Evolutionary conservation across 2,329 filamentous ascomycete genomes (phyloP), one percentile per base, ranked within the genome.

Genomic region (Fonsecaea nubica): DNA sequence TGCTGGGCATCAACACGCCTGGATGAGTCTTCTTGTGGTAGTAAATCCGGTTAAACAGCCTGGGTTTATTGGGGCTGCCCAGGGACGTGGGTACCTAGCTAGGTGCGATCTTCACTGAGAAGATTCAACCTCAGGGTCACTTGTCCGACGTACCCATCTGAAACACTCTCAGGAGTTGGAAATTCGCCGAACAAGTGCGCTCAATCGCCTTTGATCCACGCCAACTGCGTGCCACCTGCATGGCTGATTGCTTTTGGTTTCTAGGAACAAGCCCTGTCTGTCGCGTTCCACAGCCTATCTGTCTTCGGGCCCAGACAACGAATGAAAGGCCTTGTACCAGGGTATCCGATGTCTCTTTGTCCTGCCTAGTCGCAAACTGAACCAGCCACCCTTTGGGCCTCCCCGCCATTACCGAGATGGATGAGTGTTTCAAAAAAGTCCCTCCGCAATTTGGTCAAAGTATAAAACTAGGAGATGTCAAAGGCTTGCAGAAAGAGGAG

Each of bases 161-260:
- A 65, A 65, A 65, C 63, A 48, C 52, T 42, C 58, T 55, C 63
- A 65, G 63, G 59, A 56, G 58, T 62, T 65, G 63, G 53, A 62
- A 62, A 65, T 65, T 52, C 58, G 45, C 42, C 58, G 63, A 58
- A 58, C 15, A 8, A 40, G 4, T 50, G 18, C 12, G 21, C 10
- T 50, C 45, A 50, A 50, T 50, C 25, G 45, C 45, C 54, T 10
- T 25, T 55, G 36, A 30, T 25, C 32, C 45, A 62, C 58, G 32
- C 58, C 48, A 48, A 8, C 45, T 21, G 45, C 18, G 45, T 50
- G 45, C 45, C 45, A 50, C 45, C 45, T 50, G 45, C 45, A 50
- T 25, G 45, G 45, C 12, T 50, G 25, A 18, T 50, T 50, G 45
- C 45, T 50, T 50, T 50, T 50, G 45, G 18, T 50, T 50, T 25